Base-by-base conservation (phyloP, 2,329 filamentous ascomycete species). In the Aspergillus sp. region DNA sequence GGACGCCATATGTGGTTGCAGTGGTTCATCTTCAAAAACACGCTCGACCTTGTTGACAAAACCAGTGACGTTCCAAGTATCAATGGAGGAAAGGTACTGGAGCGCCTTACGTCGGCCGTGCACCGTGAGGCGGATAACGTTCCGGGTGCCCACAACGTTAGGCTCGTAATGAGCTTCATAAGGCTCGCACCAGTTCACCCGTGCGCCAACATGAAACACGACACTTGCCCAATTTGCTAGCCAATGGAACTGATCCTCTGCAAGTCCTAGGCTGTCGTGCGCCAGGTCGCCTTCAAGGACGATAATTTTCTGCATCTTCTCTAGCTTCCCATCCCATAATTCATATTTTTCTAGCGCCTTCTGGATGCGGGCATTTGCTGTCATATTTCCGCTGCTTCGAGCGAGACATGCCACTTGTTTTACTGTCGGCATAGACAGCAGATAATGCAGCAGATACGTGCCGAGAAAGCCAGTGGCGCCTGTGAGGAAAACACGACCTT, bases 381-480 rank as follows among this genome's bases (percentile, higher is more conserved):
- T 3, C 13, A 24, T 17, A 1, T 30, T 5, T 19, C 32, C 30
- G n/a, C 13, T 17, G 1, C 41, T 34, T 17, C 46, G 34, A 15
- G 44, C 30, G 12, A 49, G 20, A 14, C 46, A 49, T 11, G 34
- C 33, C 15, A 49, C 32, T 0, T 24, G 26, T 13, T 41, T 33
- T 3, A 43, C 36, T 3, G 31, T 12, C 2, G 36, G 38, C 4
- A 40, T 12, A 11, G 12, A 5, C 5, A 35, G 16, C 20, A 45
- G 20, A 8, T 16, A 4, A 3, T 30, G 15, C 15, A 45, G 34
- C 7, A 43, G 26, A n/a, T 38, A 43, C 5, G 36, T 29, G 1
- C 42, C 40, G 4, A 45, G 17, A 14, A 41, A 45, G 0, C 37
- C 40, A 8, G 37, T 45, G 3, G 36, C 40, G 3, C 42, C 40